Percentiles rank a stretch among this genome's conserved stretches.
These are phyloP conservation scores for Dothideomycetes sp. DNA, from an alignment of 2,329 filamentous ascomycete genomes.

Conservation along the genomic window DNA sequence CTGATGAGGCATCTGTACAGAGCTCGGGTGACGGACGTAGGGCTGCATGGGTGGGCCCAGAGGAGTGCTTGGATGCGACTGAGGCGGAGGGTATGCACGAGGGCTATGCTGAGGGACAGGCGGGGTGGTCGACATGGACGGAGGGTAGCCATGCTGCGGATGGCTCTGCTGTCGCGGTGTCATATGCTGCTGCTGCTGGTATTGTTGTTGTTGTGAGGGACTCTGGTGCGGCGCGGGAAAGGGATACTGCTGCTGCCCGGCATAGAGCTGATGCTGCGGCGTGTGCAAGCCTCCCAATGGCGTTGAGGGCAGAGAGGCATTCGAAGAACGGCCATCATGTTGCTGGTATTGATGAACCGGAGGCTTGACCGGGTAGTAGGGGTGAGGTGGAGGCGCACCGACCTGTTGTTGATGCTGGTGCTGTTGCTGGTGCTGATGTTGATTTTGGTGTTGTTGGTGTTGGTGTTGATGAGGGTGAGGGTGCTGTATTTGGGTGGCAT, in stretches of 20 bases:
- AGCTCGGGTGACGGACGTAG: conserved; percentile 21
- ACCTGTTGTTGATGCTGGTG: neutral
- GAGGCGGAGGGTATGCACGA: conserved; percentile 24
- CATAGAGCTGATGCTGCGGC: conserved; percentile 1
- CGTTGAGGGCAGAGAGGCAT: conserved; percentile 6
- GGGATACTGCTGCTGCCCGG: conserved; percentile 12
- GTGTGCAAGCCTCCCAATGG: conserved; percentile 5
- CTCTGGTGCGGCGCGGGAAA: conserved; percentile 12
- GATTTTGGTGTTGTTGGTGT: neutral
- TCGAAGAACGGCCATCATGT: conserved; percentile 3
- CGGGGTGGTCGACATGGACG: conserved; percentile 24
- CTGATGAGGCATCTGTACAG: conserved; percentile 17
- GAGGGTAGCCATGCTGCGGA: conserved; percentile 2
- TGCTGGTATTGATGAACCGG: neutral
- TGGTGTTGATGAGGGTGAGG: conserved; percentile 3
- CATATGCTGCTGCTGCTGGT: conserved; percentile 6
- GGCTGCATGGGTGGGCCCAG: conserved; percentile 34
- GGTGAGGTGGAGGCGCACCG: neutral
- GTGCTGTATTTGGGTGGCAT: neutral
- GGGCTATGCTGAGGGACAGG: conserved; percentile 21
- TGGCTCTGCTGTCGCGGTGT: conserved; percentile 7
- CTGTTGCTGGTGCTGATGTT: neutral
- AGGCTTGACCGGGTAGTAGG: neutral
- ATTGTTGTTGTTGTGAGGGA: conserved; percentile 4
- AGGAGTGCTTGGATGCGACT: conserved; percentile 40